phyloP scores from a whole-genome alignment of 2,329 filamentous ascomycete genomes.

The Arachnopeziza araneosa region DNA sequence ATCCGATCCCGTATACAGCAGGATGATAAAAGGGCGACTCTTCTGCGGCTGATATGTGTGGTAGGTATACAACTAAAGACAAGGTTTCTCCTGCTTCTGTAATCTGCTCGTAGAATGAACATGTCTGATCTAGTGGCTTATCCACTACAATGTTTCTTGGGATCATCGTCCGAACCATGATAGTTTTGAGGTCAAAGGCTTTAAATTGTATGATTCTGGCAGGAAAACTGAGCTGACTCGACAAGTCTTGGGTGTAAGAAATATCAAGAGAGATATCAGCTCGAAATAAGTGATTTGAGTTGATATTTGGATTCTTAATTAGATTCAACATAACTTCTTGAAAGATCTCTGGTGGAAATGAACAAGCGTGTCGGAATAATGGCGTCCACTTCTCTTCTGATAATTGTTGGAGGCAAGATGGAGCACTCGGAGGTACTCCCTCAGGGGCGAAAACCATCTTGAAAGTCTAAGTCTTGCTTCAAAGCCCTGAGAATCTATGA shows the following conservation, averaged over 20 bases:
- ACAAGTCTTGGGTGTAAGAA: slow-evolving; percentile 28
- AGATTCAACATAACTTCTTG: slow-evolving; percentile 65
- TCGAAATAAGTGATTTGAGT: slow-evolving; percentile 70
- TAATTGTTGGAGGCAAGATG: slow-evolving; percentile 33
- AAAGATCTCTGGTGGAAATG: slow-evolving; percentile 60
- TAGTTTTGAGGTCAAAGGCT: slow-evolving; percentile 47
- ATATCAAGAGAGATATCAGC: slow-evolving; percentile 65
- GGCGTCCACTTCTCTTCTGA: slow-evolving; percentile 44
- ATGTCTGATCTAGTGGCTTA: slow-evolving; percentile 72
- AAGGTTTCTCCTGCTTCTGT: slow-evolving; percentile 28
- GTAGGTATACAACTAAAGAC: slow-evolving; percentile 69
- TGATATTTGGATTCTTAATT: slow-evolving; percentile 73
- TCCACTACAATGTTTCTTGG: slow-evolving; percentile 79
- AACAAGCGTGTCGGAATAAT: slow-evolving; percentile 50
- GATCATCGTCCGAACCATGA: slow-evolving; percentile 70
- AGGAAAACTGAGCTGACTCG: slow-evolving; percentile 27
- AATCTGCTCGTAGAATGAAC: slow-evolving; percentile 55
- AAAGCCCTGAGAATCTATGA: too few species aligned
- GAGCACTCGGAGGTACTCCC: slow-evolving; percentile 29
- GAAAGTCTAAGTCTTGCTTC: neutral
- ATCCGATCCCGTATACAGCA: slow-evolving; percentile 65
- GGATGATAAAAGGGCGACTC: slow-evolving; percentile 88
- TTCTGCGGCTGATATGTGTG: slow-evolving; percentile 57
- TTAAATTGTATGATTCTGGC: slow-evolving; percentile 41
- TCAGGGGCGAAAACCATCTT: slow-evolving; percentile 17